Percentiles rank a stretch among this genome's conserved stretches.
phyloP scores from a whole-genome alignment of 2,329 filamentous ascomycete genomes.

The Exophiala calicioides region DNA sequence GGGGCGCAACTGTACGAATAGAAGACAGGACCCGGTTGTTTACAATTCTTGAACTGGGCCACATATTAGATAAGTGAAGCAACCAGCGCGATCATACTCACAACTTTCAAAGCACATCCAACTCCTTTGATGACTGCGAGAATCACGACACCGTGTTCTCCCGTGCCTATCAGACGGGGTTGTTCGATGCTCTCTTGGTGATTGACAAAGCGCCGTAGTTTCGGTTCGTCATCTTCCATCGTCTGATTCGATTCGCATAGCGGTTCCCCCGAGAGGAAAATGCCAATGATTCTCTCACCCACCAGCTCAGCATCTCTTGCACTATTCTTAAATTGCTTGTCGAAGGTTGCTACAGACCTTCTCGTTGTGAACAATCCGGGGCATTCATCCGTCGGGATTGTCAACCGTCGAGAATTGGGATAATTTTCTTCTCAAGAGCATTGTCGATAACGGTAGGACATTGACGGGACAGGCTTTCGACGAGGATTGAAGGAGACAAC shows the following conservation, averaged over 20 bases:
- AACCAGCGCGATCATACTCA: conserved; percentile 1
- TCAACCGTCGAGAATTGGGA: too few species aligned
- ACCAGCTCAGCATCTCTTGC: not conserved
- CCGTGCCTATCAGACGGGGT: conserved; percentile 3
- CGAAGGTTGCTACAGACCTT: too few species aligned
- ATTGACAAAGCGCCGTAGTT: conserved; percentile 16
- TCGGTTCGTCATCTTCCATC: not conserved
- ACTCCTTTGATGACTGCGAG: conserved; percentile 8
- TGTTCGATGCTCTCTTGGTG: conserved; percentile 8
- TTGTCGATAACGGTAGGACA: too few species aligned
- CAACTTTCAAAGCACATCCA: conserved; percentile 18
- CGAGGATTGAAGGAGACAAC: too few species aligned
- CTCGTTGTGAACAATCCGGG: too few species aligned
- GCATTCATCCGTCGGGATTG: too few species aligned
- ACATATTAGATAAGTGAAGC: not conserved
- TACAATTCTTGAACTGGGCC: conserved; percentile 13
- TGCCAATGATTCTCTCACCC: not conserved
- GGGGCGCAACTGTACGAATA: conserved; percentile 4
- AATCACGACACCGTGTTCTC: conserved; percentile 10
- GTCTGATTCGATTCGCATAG: not conserved
- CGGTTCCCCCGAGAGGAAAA: not conserved
- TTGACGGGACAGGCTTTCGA: too few species aligned
- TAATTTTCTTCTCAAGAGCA: too few species aligned
- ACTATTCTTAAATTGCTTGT: not conserved
- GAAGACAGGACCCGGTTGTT: conserved; percentile 16